These are phyloP conservation scores for Bretziella fagacearum DNA, from an alignment of 2,329 filamentous ascomycete species.

Conservation along the genomic window DNA sequence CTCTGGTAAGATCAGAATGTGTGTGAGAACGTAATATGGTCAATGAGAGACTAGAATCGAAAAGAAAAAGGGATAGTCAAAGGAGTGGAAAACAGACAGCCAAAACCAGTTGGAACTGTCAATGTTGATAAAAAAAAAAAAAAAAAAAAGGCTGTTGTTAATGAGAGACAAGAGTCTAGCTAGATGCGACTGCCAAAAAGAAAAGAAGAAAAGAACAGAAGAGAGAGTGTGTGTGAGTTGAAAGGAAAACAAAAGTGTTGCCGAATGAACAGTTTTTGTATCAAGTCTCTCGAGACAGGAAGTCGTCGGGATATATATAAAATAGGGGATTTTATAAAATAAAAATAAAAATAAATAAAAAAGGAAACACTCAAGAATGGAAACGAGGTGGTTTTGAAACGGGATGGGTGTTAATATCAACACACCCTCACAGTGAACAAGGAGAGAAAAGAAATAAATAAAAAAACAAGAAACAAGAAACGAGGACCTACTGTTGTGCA, in stretches of 20 bases:
- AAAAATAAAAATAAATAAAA: background rate
- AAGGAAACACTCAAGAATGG: too few species aligned
- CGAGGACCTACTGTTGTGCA: too few species aligned
- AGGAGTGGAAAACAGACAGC: conserved; percentile 13
- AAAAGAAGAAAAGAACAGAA: conserved; percentile 12
- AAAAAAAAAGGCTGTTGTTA: conserved; percentile 22
- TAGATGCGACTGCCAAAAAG: conserved; percentile 3
- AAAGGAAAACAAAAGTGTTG: background rate
- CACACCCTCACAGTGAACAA: too few species aligned
- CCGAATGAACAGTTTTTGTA: background rate
- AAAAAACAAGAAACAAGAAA: too few species aligned
- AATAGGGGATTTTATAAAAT: too few species aligned
- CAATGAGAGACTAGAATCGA: background rate
- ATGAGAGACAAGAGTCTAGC: conserved; percentile 33
- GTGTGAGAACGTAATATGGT: background rate
- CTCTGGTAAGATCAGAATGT: background rate
- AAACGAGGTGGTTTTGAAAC: too few species aligned
- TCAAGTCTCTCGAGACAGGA: background rate
- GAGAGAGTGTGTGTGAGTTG: background rate
- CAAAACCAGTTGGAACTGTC: conserved; percentile 18
- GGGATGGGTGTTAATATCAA: too few species aligned
- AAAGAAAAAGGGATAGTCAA: conserved; percentile 13
- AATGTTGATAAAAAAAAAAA: conserved; percentile 5
- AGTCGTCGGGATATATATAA: background rate
- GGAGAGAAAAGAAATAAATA: too few species aligned